phyloP scores from a whole-genome alignment of 352 stramenopile genomes.

The Phytophthora macrochlamydospora region DNA sequence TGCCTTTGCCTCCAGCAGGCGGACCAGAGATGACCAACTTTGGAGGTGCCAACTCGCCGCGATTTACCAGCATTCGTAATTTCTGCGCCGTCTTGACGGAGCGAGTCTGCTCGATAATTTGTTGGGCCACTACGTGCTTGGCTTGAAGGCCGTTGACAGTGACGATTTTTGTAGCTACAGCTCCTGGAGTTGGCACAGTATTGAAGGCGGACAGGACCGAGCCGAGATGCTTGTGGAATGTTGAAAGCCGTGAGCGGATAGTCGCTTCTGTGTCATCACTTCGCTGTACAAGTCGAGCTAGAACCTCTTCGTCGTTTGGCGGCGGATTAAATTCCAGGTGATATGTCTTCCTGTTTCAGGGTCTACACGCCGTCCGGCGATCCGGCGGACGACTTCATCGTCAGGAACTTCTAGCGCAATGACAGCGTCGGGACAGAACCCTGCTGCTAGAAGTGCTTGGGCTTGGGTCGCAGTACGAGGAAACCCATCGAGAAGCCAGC shows the following conservation, averaged over 20 bases:
- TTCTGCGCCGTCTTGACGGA: constrained; percentile 49
- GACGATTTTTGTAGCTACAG: constrained; percentile 33
- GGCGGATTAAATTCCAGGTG: constrained; percentile 97
- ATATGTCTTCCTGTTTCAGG: constrained; percentile 94
- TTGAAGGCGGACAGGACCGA: constrained; percentile 52
- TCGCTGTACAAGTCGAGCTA: constrained; percentile 83
- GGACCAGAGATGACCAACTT: constrained; percentile 91
- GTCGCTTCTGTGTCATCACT: constrained; percentile 94
- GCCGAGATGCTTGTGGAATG: constrained; percentile 84
- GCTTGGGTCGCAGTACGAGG: constrained; percentile 90
- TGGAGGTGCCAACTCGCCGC: constrained; percentile 66
- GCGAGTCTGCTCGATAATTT: constrained; percentile 39
- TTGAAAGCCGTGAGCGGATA: constrained; percentile 86
- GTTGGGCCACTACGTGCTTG: constrained; percentile 45
- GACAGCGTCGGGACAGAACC: constrained; percentile 90
- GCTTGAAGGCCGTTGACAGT: constrained; percentile 54
- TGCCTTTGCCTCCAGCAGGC: constrained; percentile 94
- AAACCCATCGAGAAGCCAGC: constrained; percentile 95
- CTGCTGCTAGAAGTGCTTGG: constrained; percentile 77
- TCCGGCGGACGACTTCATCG: constrained; percentile 94
- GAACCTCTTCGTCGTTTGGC: constrained; percentile 55
- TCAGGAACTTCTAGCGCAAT: constrained; percentile 95
- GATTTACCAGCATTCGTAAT: constrained; percentile 40
- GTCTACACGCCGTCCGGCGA: constrained; percentile 96
- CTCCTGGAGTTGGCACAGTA: constrained; percentile 5